phyloP scores from a whole-genome alignment of 208 protist genomes.

The Crithidia thermophila region DNA sequence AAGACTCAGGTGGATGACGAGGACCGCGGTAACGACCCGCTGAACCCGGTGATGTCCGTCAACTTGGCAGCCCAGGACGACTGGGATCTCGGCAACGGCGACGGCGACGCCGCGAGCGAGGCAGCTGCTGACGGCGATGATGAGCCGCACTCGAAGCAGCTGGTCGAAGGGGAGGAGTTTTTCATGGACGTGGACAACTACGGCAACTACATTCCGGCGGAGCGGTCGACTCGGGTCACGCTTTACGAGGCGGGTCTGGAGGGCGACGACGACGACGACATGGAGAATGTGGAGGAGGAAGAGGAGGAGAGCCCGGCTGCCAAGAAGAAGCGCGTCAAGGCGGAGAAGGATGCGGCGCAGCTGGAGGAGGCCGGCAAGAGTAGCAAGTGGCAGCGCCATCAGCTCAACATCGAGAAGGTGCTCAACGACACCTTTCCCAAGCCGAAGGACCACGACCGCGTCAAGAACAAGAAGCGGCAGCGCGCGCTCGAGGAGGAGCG shows the following conservation, averaged over 20 bases:
- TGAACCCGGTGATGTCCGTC: slow-evolving; percentile 81
- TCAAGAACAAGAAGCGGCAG: slow-evolving; percentile 42
- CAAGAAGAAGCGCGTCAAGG: slow-evolving; percentile 39
- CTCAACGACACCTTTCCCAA: slow-evolving; percentile 86
- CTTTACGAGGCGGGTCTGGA: slow-evolving; percentile 75
- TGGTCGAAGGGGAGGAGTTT: slow-evolving; percentile 81
- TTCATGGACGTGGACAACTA: slow-evolving; percentile 91
- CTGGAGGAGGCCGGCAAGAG: slow-evolving; percentile 36
- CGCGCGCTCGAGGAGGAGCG: slow-evolving; percentile 79
- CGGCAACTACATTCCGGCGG: slow-evolving; percentile 77
- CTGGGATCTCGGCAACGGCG: slow-evolving; percentile 74
- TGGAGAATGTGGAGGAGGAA: slow-evolving; percentile 35
- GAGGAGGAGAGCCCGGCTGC: slow-evolving; percentile 41
- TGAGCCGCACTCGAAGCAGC: slow-evolving; percentile 49
- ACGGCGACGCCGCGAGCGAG: slow-evolving; percentile 32
- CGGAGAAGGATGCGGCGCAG: slow-evolving; percentile 42
- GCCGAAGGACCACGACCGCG: slow-evolving; percentile 43
- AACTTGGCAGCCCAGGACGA: slow-evolving; percentile 82
- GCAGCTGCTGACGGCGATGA: slow-evolving; percentile 11
- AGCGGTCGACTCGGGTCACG: slow-evolving; percentile 72
- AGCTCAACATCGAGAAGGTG: slow-evolving; percentile 85
- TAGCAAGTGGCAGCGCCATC: slow-evolving; percentile 81
- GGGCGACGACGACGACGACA: slow-evolving; percentile 32
- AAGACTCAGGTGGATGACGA: slow-evolving; percentile 42
- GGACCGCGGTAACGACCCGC: slow-evolving; percentile 63